Base-by-base conservation (phyloP, 1,284 basidiomycete genomes). In the Moniliella sp. region DNA sequence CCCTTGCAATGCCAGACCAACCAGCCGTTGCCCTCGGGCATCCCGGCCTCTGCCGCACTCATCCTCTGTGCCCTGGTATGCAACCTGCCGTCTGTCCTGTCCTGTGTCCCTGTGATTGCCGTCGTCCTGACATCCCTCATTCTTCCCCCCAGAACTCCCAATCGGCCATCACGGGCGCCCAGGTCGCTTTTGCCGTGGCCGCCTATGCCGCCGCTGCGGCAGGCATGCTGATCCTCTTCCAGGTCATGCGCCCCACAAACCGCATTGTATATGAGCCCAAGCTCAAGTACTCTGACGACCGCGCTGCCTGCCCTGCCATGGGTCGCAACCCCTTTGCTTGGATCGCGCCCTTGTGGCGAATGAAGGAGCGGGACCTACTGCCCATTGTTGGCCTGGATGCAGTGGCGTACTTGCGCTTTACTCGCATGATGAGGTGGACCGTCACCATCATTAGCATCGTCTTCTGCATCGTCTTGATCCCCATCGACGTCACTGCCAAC, bases 341-440 rank as follows among this genome's bases (percentile, higher is more conserved):
- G 88, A 65, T 94, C 1, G 74, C 75, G 14, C 86, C 88, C 2
- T 70, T 94, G 13, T 52, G 83, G 31, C 70, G 73, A 40, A 75
- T 77, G 17, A 76, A 77, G 48, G 88, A 97, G 61, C 72, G 76
- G 16, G 76, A 83, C 45, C 71, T 94, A 27, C 67, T 94, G 18
- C 73, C 79, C 45, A 83, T 86, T 58, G 71, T 93, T 50, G 88
- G 69, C 18, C 47, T 93, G 13, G 91, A 99, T 58, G 88, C 86
- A 0, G 76, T 83, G 31, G 71, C 78, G 9, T 99, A 81, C 62
- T 71, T 99, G 12, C 76, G 86, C 14, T 93, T 97, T 61, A 69
- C 78, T 16, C 74, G 83, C 39, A 74, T 99, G 66, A 70, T 79
- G 52, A 74, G 83, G 15, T 42, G 34, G 32, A 44, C 48, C 33